Percentiles rank a stretch among this genome's conserved stretches.
Evolutionary conservation across 164 flowering plant genomes (phyloP).

Genomic region (Pachysandra terminalis): DNA sequence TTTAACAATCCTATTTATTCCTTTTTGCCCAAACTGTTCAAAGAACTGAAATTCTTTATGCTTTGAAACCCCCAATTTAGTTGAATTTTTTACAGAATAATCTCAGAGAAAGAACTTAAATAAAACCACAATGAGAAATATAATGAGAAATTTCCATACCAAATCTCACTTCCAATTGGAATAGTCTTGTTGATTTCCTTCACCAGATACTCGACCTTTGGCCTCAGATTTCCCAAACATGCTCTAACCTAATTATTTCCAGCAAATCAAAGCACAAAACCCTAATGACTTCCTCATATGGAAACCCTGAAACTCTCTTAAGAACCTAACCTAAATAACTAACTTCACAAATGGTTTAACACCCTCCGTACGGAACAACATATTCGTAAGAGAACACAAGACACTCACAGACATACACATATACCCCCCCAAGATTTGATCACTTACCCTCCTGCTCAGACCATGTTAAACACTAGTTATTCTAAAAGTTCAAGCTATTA

Average conservation of each 20-base stretch:
- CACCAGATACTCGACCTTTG: constrained; percentile 58
- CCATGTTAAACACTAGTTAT: too few species aligned
- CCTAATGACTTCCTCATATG: constrained; percentile 38
- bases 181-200: constrained; percentile 47
- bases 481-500: too few species aligned
- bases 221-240: constrained; percentile 46
- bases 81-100: too few species aligned
- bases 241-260: constrained; percentile 63
- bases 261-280: constrained; percentile 52
- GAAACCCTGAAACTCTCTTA: constrained; percentile 42
- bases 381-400: too few species aligned
- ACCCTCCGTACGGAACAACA: too few species aligned
- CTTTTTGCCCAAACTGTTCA: too few species aligned
- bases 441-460: too few species aligned
- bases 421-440: too few species aligned
- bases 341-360: constrained; percentile 27
- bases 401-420: too few species aligned
- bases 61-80: too few species aligned
- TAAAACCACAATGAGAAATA: background rate
- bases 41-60: too few species aligned
- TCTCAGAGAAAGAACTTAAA: background rate
- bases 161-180: constrained; percentile 49
- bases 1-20: too few species aligned
- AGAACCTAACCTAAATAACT: constrained; percentile 30
- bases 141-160: background rate